Percentiles rank a stretch among this genome's conserved stretches.
phyloP scores from a whole-genome alignment of 2,329 filamentous ascomycete genomes.

The Monosporascus sp. region DNA sequence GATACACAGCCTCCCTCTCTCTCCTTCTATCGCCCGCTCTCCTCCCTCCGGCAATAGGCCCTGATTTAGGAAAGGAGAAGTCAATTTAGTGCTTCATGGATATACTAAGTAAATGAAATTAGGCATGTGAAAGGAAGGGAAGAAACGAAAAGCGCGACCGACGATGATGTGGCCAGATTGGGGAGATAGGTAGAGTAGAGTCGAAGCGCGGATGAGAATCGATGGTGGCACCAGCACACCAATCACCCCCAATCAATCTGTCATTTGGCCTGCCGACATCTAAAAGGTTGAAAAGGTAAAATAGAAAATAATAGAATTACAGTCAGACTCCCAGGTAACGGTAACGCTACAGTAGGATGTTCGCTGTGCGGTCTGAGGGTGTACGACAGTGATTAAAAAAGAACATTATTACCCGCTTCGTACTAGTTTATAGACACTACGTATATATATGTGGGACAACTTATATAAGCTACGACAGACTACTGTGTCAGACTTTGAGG shows the following conservation, averaged over 20 bases:
- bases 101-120: not conserved
- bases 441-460: too few species aligned
- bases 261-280: not conserved
- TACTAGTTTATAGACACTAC: too few species aligned
- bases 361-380: too few species aligned
- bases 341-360: too few species aligned
- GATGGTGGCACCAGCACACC: not conserved
- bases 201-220: not conserved
- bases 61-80: too few species aligned
- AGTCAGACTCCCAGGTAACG: too few species aligned
- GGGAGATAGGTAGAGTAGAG: not conserved
- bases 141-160: not conserved
- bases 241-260: not conserved
- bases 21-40: not conserved
- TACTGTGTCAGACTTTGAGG: too few species aligned
- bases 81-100: not conserved
- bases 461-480: too few species aligned
- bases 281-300: too few species aligned
- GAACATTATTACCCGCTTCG: too few species aligned
- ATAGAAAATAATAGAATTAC: too few species aligned
- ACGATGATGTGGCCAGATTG: not conserved
- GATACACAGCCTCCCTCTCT: not conserved
- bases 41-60: not conserved
- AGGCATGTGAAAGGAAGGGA: not conserved
- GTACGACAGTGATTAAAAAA: too few species aligned